Conservation (phyloP, 2,329 filamentous ascomycete genomes). For the Pezicula carpinea region DNA sequence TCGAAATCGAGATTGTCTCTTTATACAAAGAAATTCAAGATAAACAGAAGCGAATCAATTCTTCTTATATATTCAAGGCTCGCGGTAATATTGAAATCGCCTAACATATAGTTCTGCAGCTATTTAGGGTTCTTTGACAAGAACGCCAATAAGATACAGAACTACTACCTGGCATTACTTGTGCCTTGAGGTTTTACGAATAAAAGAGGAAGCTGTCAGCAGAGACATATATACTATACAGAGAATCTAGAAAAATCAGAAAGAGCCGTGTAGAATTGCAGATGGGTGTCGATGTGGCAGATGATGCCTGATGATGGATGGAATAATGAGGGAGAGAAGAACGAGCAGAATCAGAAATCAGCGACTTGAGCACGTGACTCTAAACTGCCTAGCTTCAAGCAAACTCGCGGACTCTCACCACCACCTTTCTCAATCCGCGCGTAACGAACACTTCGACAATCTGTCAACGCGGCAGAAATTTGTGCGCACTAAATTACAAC, state of each 20-base stretch:
- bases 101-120: not conserved
- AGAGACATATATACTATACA: no score
- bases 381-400: no score
- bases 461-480: no score
- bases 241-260: no score
- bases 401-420: not conserved
- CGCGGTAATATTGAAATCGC: not conserved
- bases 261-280: no score
- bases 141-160: slow-evolving; percentile 2
- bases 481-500: not conserved
- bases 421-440: not conserved
- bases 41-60: not conserved
- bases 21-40: not conserved
- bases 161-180: slow-evolving; percentile 6
- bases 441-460: slow-evolving; percentile 1
- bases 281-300: no score
- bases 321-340: no score
- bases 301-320: no score
- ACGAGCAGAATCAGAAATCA: not conserved
- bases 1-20: no score
- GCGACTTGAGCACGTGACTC: no score
- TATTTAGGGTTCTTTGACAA: not conserved
- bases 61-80: not conserved
- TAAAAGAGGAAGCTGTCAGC: slow-evolving; percentile 4
- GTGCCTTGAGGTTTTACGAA: not conserved